These are phyloP conservation scores for Lentinula boryana DNA, from an alignment of 768 basidiomycete genomes.

Conservation along the genomic window DNA sequence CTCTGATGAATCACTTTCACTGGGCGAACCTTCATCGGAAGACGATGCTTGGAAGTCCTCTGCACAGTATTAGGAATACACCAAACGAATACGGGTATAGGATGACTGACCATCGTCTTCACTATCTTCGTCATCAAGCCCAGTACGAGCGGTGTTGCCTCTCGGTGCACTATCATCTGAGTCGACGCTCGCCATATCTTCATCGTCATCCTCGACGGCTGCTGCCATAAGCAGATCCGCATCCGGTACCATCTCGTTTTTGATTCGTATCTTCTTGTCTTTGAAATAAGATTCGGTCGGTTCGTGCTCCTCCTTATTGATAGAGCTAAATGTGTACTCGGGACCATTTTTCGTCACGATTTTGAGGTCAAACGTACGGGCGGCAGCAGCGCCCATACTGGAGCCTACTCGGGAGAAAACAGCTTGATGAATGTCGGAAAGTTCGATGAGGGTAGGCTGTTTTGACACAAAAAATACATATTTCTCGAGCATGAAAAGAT, in stretches of 20 bases:
- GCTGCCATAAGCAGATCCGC: constrained; percentile 68
- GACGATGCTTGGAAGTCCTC: constrained; percentile 90
- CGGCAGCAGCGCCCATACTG: constrained; percentile 73
- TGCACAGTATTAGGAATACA: constrained; percentile 19
- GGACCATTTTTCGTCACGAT: constrained; percentile 81
- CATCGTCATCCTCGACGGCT: constrained; percentile 66
- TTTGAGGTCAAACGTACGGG: constrained; percentile 90
- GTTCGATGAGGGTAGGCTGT: constrained; percentile 85
- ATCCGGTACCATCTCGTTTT: constrained; percentile 94
- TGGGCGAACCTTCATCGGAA: constrained; percentile 86
- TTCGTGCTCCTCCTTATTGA: constrained; percentile 95
- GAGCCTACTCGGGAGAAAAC: constrained; percentile 92
- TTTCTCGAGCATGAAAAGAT: constrained; percentile 97
- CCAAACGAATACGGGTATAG: background rate
- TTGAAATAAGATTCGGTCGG: constrained; percentile 79
- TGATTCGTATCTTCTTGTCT: constrained; percentile 88
- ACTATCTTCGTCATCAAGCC: constrained; percentile 69
- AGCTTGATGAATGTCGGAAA: constrained; percentile 84
- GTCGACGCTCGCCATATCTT: constrained; percentile 78
- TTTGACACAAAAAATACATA: constrained; percentile 98
- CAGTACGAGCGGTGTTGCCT: constrained; percentile 36
- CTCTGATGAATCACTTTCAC: constrained; percentile 58
- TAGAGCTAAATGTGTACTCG: constrained; percentile 85
- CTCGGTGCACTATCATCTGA: constrained; percentile 62
- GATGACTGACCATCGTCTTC: constrained; percentile 55